These are phyloP conservation scores for Boletus subparvulus DNA, from an alignment of 768 basidiomycete genomes.

Conservation along the genomic window DNA sequence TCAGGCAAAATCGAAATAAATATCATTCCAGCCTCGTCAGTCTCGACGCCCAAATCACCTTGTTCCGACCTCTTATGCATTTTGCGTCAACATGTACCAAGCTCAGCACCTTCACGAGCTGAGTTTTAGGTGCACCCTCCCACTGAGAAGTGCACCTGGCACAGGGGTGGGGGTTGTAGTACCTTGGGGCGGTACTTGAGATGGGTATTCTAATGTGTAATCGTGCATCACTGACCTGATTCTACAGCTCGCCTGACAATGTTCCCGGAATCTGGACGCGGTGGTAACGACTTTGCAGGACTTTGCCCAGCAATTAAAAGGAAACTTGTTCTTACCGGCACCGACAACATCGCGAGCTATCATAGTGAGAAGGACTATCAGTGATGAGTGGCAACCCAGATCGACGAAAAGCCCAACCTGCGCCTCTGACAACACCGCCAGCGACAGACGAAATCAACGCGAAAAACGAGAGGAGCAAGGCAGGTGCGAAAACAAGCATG, in stretches of 20 bases:
- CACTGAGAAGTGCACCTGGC: slow-evolving; percentile 4
- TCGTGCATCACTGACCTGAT: slow-evolving; percentile 8
- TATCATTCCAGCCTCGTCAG: not conserved
- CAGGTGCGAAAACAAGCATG: slow-evolving; percentile 14
- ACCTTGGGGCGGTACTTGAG: not conserved
- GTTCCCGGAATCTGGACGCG: not conserved
- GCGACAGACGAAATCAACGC: slow-evolving; percentile 5
- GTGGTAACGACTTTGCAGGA: not conserved
- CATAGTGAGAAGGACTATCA: not conserved
- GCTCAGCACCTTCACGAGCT: not conserved
- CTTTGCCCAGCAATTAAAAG: not conserved
- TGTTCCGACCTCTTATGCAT: not conserved
- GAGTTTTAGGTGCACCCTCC: slow-evolving; percentile 13
- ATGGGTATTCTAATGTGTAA: not conserved
- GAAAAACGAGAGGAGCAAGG: slow-evolving; percentile 14
- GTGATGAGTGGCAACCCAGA: not conserved
- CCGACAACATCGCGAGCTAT: not conserved
- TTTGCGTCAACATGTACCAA: not conserved
- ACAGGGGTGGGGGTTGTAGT: not conserved
- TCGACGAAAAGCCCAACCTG: slow-evolving; percentile 6
- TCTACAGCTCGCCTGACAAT: not conserved
- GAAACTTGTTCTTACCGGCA: slow-evolving; percentile 1
- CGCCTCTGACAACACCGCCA: slow-evolving; percentile 1
- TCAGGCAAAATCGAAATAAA: not conserved
- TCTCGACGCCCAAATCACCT: not conserved